Conservation (phyloP, 345 rosid genomes). For the Acer negundo region DNA sequence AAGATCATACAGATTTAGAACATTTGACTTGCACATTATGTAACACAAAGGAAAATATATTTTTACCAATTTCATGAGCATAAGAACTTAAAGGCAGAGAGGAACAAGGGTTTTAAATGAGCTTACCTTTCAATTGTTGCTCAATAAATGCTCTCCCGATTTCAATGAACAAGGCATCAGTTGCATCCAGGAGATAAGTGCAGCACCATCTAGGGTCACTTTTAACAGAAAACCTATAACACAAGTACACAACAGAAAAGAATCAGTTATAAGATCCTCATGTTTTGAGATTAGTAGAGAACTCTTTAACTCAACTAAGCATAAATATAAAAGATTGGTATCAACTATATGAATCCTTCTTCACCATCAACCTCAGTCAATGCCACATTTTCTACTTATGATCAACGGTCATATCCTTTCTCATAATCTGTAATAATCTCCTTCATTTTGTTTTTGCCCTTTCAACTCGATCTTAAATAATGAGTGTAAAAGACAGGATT, state of each 20-base stretch:
- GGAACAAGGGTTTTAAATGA: constrained; percentile 1
- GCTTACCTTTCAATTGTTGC: constrained; percentile 53
- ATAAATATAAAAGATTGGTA: neutral
- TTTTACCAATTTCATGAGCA: constrained; percentile 4
- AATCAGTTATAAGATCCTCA: constrained; percentile 5
- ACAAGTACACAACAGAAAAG: neutral
- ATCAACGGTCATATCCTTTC: neutral
- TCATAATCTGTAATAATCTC: neutral
- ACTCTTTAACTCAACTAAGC: neutral
- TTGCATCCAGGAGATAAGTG: constrained; percentile 79
- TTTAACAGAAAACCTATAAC: constrained; percentile 61
- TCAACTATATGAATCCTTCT: neutral
- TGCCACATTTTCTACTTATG: neutral
- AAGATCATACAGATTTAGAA: constrained; percentile 12
- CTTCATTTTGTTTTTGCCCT: neutral
- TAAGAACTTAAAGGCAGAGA: neutral
- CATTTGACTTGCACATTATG: constrained; percentile 15
- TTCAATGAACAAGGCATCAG: constrained; percentile 68
- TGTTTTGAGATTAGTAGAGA: neutral
- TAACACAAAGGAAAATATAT: constrained; percentile 4
- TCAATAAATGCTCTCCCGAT: constrained; percentile 67
- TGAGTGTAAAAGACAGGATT: neutral
- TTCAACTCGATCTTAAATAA: constrained; percentile 9
- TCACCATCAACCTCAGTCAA: neutral
- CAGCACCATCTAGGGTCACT: constrained; percentile 67